Base-by-base conservation (phyloP, 2,329 filamentous ascomycete species). In the Xylariaceae sp. region DNA sequence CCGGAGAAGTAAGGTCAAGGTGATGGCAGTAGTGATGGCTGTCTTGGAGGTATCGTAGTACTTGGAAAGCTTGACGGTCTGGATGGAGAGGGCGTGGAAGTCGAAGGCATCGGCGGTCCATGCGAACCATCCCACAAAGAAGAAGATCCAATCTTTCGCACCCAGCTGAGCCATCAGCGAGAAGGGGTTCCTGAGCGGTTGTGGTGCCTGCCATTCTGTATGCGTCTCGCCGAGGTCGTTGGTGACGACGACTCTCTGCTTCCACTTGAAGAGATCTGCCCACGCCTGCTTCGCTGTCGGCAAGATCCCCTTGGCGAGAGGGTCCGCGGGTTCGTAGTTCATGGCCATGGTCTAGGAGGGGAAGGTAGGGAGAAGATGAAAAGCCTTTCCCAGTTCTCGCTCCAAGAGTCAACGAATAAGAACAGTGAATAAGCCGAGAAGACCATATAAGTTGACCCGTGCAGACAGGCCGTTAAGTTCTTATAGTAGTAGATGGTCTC, bases 51-150 rank as follows among this genome's bases (percentile, higher is more conserved):
- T 64, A 4, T 78, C 64, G 65, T 85, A 88, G 64, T 84, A 84
- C 2, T 79, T 73, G 4, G 83, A 82, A 21, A 93, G 78, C 75
- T 92, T 91, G 64, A 82, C 82, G 3, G 89, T 90, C 72, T 92
- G 90, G 62, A 94, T 90, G 4, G 87, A 90, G 7, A 94, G 80
- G 23, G 90, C 88, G 74, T 92, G 89, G 71, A 93, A 94, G 73
- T 92, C 90, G 71, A 93, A 94, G 3, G 90, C 90, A 71, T 94
- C 91, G 54, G 89, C 90, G 1, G 85, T 89, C 91, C 91, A 94
- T 14, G 89, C 87, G 29, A 82, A 74, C 69, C 93, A 86, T 3
- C 89, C 90, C 9, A 92, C 87, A 36, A 89, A 62, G 75, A 94
- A 87, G 77, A 90, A 92, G 14, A 90, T 69, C 90, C 90, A 94